Evolutionary conservation across 2,329 filamentous ascomycete species (phyloP), one percentile per base, ranked within the genome.

Genomic region (Talaromyces amestolkiae): DNA sequence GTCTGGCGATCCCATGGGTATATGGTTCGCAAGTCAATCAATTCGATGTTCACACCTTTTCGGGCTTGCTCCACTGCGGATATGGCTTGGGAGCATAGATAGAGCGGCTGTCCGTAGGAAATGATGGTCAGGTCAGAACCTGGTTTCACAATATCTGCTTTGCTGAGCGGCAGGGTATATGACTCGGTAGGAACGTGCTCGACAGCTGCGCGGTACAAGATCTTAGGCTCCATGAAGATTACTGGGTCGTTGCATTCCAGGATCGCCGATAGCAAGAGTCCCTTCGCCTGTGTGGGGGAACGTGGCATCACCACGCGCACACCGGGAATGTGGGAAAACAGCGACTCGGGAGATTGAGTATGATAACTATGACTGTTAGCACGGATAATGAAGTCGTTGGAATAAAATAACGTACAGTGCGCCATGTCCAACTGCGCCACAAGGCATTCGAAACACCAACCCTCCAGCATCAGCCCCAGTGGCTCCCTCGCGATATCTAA

Each of bases 171-270:
- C 15, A 97, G 84, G n/a, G 88, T 87, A 76, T 95, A 97, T 3
- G 91, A 82, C 24, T 87, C 89, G 0, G 88, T 86, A 0, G 93
- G 93, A 0, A 97, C 93, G 76, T 97, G 91, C 77, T 97, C 93
- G 33, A 96, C 91, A 0, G 93, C 91, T 0, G 93, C 93, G 22
- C 93, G 89, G 77, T 97, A 97, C 13, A 97, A 82, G 56, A 95
- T 91, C 80, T 97, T 97, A 53, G 93, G 93, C 76, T 97, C 93
- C 89, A 97, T 89, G 78, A 97, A 96, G 62, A 97, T 83, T 68
- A 94, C 92, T 0, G 93, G 93, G 76, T 97, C 93, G 68, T 92
- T 91, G 72, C 84, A 87, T 80, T 81, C 87, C 61, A 87, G 87
- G 62, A 96, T 92, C 0, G 90, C 86, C 3, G 90, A 85, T 3